phyloP scores from a whole-genome alignment of 805 yeast genomes.

The Brettanomyces sp. region DNA sequence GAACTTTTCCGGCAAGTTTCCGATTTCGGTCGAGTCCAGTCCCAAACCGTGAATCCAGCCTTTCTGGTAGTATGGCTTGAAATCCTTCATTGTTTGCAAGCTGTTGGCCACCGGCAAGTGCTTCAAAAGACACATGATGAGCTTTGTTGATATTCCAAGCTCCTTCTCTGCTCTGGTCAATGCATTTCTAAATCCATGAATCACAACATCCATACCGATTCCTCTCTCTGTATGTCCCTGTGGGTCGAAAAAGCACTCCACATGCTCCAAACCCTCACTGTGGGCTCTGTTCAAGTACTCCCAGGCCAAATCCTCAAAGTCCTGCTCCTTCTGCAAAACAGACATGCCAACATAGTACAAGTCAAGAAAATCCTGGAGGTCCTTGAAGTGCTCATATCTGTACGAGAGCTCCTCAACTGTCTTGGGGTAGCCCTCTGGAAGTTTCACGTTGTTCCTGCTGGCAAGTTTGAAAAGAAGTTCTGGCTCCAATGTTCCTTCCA shows the following conservation, averaged over 20 bases:
- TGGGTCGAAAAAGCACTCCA: conserved; percentile 78
- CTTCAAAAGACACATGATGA: conserved; percentile 77
- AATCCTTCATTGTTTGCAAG: conserved; percentile 43
- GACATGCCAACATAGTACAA: conserved; percentile 76
- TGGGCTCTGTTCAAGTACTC: conserved; percentile 55
- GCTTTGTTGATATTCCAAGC: conserved; percentile 55
- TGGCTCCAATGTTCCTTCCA: conserved; percentile 81
- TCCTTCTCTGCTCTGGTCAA: conserved; percentile 50
- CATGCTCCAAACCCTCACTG: conserved; percentile 52
- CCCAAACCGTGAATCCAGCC: conserved; percentile 70
- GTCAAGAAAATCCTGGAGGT: conserved; percentile 70
- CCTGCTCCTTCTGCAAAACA: conserved; percentile 60
- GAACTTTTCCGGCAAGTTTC: conserved; percentile 67
- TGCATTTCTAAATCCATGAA: conserved; percentile 60
- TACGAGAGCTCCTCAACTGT: conserved; percentile 46
- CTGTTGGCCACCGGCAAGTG: conserved; percentile 60
- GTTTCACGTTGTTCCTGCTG: conserved; percentile 45
- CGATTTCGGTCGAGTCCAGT: conserved; percentile 71
- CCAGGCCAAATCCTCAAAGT: conserved; percentile 73
- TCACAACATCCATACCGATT: conserved; percentile 47
- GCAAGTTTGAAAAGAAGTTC: conserved; percentile 61
- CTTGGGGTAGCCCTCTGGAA: conserved; percentile 58
- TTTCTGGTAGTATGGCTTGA: conserved; percentile 40
- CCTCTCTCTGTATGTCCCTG: conserved; percentile 74
- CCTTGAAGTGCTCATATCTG: conserved; percentile 53